phyloP scores from a whole-genome alignment of 805 yeast species.

The Pichia nanzhaoensis region DNA sequence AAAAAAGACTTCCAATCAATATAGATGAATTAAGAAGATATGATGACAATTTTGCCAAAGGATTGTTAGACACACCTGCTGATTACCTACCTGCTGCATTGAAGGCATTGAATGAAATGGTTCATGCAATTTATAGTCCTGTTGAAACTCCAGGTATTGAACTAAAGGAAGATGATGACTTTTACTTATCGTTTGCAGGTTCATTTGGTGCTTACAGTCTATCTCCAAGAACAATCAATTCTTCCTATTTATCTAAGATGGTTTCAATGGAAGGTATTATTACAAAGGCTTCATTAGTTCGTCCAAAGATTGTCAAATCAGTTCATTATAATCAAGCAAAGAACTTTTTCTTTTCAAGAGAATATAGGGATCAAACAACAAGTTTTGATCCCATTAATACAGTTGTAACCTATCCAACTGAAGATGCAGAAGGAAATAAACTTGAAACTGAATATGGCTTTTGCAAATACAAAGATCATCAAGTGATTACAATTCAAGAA shows the following conservation, averaged over 20 bases:
- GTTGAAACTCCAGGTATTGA: constrained; percentile 44
- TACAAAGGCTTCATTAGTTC: constrained; percentile 83
- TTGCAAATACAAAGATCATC: constrained; percentile 90
- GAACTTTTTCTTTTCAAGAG: constrained; percentile 80
- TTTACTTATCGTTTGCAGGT: constrained; percentile 78
- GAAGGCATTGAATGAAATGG: constrained; percentile 75
- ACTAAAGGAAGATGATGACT: constrained; percentile 54
- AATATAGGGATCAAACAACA: constrained; percentile 88
- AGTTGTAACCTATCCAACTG: constrained; percentile 85
- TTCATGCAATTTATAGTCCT: constrained; percentile 64
- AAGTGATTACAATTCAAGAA: constrained; percentile 88
- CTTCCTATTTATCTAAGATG: constrained; percentile 70
- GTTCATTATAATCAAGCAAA: constrained; percentile 89
- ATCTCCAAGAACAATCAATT: constrained; percentile 80
- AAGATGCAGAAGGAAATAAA: constrained; percentile 86
- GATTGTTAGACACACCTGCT: constrained; percentile 69
- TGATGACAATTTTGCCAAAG: constrained; percentile 67
- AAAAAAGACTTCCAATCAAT: constrained; percentile 62
- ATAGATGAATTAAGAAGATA: constrained; percentile 85
- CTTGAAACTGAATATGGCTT: constrained; percentile 88
- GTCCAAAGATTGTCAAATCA: constrained; percentile 87
- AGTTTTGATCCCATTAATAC: constrained; percentile 79
- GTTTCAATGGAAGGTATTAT: constrained; percentile 93
- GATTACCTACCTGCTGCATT: constrained; percentile 87
- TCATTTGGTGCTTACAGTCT: constrained; percentile 85